Conservation (phyloP, 2,329 filamentous ascomycete species). For the Botrytis fabae region DNA sequence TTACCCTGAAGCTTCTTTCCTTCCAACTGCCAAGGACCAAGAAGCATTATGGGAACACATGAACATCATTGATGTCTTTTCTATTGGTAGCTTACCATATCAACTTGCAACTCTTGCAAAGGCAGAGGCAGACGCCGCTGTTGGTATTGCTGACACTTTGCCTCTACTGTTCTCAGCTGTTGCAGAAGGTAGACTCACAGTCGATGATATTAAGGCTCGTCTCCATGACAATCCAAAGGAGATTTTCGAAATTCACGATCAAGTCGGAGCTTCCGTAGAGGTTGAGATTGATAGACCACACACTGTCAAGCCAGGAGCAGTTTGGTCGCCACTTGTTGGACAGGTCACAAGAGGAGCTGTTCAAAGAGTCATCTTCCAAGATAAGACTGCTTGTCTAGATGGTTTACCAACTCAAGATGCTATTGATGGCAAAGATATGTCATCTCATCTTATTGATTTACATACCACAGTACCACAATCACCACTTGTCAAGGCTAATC, state of each 20-base stretch:
- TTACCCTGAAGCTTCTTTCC: slow-evolving; percentile 64
- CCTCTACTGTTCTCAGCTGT: slow-evolving; percentile 76
- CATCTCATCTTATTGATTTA: slow-evolving; percentile 55
- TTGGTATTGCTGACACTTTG: slow-evolving; percentile 71
- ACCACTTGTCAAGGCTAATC: slow-evolving; percentile 54
- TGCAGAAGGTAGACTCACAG: slow-evolving; percentile 67
- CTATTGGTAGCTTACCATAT: slow-evolving; percentile 75
- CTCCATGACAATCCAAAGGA: slow-evolving; percentile 77
- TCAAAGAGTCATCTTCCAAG: slow-evolving; percentile 73
- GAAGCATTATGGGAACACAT: slow-evolving; percentile 73
- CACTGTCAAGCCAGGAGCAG: slow-evolving; percentile 51
- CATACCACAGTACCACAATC: slow-evolving; percentile 51
- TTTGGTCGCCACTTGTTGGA: slow-evolving; percentile 73
- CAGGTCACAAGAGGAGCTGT: slow-evolving; percentile 68
- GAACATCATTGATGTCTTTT: slow-evolving; percentile 74
- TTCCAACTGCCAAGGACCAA: slow-evolving; percentile 70
- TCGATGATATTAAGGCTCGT: slow-evolving; percentile 70
- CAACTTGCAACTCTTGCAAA: slow-evolving; percentile 63
- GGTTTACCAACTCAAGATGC: slow-evolving; percentile 59
- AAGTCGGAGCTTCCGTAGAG: slow-evolving; percentile 71
- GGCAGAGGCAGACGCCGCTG: slow-evolving; percentile 55
- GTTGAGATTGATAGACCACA: slow-evolving; percentile 74
- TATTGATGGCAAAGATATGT: slow-evolving; percentile 72
- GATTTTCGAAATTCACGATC: slow-evolving; percentile 82
- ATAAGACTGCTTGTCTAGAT: slow-evolving; percentile 73